Evolutionary conservation across 768 basidiomycete genomes (phyloP).

Genomic region (Lactarius quietus): DNA sequence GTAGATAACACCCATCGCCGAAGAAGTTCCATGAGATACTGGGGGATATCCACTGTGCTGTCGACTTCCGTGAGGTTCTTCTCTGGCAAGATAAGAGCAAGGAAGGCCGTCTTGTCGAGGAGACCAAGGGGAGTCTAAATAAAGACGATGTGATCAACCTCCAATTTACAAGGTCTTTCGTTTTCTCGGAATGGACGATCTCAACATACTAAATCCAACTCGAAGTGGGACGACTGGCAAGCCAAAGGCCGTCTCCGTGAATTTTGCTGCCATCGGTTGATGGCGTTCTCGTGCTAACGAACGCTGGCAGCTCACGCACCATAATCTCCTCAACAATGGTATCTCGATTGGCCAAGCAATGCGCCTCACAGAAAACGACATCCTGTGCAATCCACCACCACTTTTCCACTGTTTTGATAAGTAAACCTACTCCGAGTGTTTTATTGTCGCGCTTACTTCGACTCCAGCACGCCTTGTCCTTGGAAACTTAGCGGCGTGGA

Average conservation of each 20-base stretch:
- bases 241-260: constrained; percentile 81
- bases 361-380: constrained; percentile 59
- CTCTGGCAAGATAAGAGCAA: constrained; percentile 58
- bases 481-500: constrained; percentile 78
- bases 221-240: constrained; percentile 73
- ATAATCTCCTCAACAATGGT: constrained; percentile 75
- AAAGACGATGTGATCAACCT: constrained; percentile 76
- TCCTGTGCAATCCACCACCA: constrained; percentile 79
- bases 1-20: constrained; percentile 53
- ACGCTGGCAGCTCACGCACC: constrained; percentile 60
- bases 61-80: constrained; percentile 71
- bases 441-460: constrained; percentile 9
- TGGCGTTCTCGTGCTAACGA: background rate
- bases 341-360: constrained; percentile 69
- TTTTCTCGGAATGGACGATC: background rate
- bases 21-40: constrained; percentile 40
- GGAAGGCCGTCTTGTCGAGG: constrained; percentile 43
- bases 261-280: constrained; percentile 25
- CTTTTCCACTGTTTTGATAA: constrained; percentile 89
- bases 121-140: constrained; percentile 40
- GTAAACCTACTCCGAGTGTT: constrained; percentile 34
- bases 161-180: constrained; percentile 74
- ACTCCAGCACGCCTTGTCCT: constrained; percentile 59
- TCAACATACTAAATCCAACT: constrained; percentile 10
- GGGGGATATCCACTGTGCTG: constrained; percentile 44